These are phyloP conservation scores for Myriangium duriaei DNA, from an alignment of 2,329 filamentous ascomycete species.

Conservation along the genomic window DNA sequence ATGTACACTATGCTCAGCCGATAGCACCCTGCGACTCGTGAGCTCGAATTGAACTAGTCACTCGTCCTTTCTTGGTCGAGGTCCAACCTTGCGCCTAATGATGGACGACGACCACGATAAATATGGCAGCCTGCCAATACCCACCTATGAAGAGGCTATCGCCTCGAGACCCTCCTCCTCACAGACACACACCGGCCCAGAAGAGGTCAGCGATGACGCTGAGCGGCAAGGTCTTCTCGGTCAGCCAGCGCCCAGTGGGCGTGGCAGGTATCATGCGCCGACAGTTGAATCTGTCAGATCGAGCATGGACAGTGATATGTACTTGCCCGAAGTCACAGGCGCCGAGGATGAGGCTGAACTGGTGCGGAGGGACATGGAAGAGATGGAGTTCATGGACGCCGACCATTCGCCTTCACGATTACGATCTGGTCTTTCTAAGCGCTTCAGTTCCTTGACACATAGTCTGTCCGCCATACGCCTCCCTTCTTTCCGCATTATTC, in stretches of 20 bases:
- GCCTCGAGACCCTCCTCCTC: constrained; percentile 45
- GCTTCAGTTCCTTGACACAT: constrained; percentile 42
- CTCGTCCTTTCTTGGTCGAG: too few relatives aligned
- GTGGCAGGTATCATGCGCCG: constrained; percentile 55
- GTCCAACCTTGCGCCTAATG: too few relatives aligned
- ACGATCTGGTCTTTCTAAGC: constrained; percentile 42
- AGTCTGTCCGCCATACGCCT: constrained; percentile 46
- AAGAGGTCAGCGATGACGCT: constrained; percentile 54
- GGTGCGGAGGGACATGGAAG: constrained; percentile 70
- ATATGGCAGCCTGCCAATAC: constrained; percentile 50
- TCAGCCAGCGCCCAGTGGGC: constrained; percentile 16
- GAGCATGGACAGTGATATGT: constrained; percentile 40
- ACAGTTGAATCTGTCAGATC: constrained; percentile 70
- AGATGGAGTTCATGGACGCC: constrained; percentile 71
- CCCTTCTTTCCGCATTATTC: constrained; percentile 34
- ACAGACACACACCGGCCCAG: constrained; percentile 34
- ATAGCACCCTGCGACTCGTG: too few relatives aligned
- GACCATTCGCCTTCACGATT: constrained; percentile 15
- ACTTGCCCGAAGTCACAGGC: constrained; percentile 41
- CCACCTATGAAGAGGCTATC: constrained; percentile 70
- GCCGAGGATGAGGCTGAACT: constrained; percentile 39
- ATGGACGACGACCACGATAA: constrained; percentile 8
- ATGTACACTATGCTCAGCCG: too few relatives aligned
- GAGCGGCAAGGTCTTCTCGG: constrained; percentile 65
- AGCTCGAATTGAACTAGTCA: too few relatives aligned